phyloP scores from a whole-genome alignment of 495 filamentous ascomycete species.

The Penicillium maclennaniae region DNA sequence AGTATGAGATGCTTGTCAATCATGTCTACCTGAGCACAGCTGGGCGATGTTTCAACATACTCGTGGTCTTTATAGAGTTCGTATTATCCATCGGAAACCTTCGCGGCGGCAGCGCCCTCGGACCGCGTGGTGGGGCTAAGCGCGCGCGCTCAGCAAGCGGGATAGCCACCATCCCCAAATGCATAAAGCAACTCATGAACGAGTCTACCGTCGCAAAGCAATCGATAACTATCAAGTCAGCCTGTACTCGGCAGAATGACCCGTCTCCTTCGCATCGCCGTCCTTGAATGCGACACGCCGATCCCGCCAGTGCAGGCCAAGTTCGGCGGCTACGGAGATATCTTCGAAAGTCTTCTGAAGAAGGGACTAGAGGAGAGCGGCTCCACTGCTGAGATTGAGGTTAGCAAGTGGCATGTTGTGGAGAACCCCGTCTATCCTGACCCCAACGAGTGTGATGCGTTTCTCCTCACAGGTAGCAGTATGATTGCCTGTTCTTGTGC shows the following conservation, averaged over 20 bases:
- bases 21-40: neutral
- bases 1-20: neutral
- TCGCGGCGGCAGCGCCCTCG: constrained; percentile 11
- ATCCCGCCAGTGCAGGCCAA: constrained; percentile 48
- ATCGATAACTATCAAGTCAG: neutral
- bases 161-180: neutral
- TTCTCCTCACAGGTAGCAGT: constrained; percentile 72
- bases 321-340: constrained; percentile 65
- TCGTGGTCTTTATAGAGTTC: neutral
- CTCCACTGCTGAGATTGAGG: constrained; percentile 24
- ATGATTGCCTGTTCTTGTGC: constrained; percentile 10
- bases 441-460: constrained; percentile 65
- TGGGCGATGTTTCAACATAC: neutral
- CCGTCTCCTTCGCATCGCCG: constrained; percentile 58
- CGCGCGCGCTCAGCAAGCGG: constrained; percentile 26
- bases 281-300: constrained; percentile 77
- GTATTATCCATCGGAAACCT: neutral
- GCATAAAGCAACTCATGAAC: constrained; percentile 1
- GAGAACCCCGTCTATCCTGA: constrained; percentile 53
- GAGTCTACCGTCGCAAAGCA: neutral
- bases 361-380: constrained; percentile 38
- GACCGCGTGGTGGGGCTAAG: constrained; percentile 26
- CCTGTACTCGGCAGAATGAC: constrained; percentile 10
- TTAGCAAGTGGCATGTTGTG: constrained; percentile 66
- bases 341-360: constrained; percentile 64